Percentiles rank a stretch among this genome's conserved stretches.
Conservation (phyloP, 2,329 filamentous ascomycete genomes). For the Monilinia aucupariae region DNA sequence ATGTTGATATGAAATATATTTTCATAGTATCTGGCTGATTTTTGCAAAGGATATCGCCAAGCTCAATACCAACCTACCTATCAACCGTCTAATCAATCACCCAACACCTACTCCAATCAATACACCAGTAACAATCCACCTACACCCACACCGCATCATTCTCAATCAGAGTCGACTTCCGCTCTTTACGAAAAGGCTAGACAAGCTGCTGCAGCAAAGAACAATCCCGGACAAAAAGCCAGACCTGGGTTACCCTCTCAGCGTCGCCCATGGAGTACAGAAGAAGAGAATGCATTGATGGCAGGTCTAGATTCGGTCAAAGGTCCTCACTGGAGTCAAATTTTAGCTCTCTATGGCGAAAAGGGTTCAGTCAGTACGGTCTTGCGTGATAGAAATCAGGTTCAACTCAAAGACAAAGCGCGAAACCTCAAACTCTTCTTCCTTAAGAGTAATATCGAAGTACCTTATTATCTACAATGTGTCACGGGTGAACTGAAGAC, state of each 20-base stretch:
- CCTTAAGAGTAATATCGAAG: slow-evolving; percentile 83
- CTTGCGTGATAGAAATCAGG: slow-evolving; percentile 81
- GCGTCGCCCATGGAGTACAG: slow-evolving; percentile 77
- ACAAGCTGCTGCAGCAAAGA: slow-evolving; percentile 49
- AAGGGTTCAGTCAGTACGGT: slow-evolving; percentile 77
- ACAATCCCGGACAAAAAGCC: slow-evolving; percentile 45
- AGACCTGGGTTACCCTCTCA: slow-evolving; percentile 48
- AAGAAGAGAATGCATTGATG: slow-evolving; percentile 88
- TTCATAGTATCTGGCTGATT: not conserved
- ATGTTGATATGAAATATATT: not conserved
- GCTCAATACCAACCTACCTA: slow-evolving; percentile 27
- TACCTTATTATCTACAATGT: slow-evolving; percentile 79
- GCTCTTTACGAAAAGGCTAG: slow-evolving; percentile 53
- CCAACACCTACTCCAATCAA: slow-evolving; percentile 11
- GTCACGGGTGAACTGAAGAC: slow-evolving; percentile 90
- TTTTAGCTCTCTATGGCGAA: slow-evolving; percentile 74
- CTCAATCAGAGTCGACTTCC: slow-evolving; percentile 44
- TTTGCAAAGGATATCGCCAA: slow-evolving; percentile 8
- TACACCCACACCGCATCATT: slow-evolving; percentile 30
- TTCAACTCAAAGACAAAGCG: slow-evolving; percentile 89
- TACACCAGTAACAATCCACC: slow-evolving; percentile 13
- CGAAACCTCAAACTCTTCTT: slow-evolving; percentile 88
- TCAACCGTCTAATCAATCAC: slow-evolving; percentile 17
- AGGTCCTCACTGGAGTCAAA: slow-evolving; percentile 90
- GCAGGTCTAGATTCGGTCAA: slow-evolving; percentile 82